Percentiles rank a stretch among this genome's conserved stretches.
Conservation (phyloP, 345 rosid species). For the Lepidium sativum region DNA sequence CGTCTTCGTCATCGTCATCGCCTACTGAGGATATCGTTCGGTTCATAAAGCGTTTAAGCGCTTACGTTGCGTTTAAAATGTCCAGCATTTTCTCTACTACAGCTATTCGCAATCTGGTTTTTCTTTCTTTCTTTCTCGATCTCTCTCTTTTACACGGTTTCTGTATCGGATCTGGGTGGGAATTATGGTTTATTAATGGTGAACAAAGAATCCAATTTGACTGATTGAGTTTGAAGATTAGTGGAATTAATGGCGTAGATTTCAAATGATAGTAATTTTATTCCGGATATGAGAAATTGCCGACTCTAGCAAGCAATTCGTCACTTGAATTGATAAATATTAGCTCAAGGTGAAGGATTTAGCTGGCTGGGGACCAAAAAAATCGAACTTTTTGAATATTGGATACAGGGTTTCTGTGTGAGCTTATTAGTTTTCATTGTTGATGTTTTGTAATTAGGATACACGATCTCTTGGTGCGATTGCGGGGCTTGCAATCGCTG, state of each 20-base stretch:
- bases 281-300: neutral
- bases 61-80: constrained; percentile 51
- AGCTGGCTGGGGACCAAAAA: neutral
- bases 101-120: constrained; percentile 64
- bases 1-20: constrained; percentile 32
- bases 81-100: constrained; percentile 46
- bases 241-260: neutral
- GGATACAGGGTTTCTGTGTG: neutral
- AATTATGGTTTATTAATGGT: neutral
- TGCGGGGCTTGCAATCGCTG: constrained; percentile 90
- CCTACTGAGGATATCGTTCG: constrained; percentile 75
- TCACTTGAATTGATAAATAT: neutral
- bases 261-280: neutral
- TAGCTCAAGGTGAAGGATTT: neutral
- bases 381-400: neutral
- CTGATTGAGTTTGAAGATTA: neutral
- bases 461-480: constrained; percentile 83
- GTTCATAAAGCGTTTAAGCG: constrained; percentile 85
- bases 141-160: neutral
- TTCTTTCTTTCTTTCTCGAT: neutral
- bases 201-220: neutral
- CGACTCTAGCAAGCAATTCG: neutral
- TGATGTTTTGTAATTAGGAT: constrained; percentile 41
- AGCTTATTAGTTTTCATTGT: neutral
- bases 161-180: constrained; percentile 27